phyloP scores from a whole-genome alignment of 2,329 filamentous ascomycete species.

The Hypomyces perniciosus region DNA sequence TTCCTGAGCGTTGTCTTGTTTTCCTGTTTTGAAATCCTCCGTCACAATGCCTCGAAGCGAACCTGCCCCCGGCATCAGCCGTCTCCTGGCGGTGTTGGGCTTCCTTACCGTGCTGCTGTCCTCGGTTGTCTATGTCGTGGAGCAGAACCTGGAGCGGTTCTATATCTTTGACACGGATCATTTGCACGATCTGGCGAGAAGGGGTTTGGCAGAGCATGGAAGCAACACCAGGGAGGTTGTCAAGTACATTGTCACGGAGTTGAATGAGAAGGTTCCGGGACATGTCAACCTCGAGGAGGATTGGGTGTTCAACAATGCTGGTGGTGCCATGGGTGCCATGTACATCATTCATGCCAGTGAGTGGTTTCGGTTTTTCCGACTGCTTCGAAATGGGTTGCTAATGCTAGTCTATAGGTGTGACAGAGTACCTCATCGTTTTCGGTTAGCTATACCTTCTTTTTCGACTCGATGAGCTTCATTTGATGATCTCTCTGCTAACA shows the following conservation, averaged over 20 bases:
- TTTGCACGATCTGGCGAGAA: slow-evolving; percentile 61
- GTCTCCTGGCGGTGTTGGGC: slow-evolving; percentile 44
- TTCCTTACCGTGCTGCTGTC: slow-evolving; percentile 49
- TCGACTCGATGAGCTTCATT: not conserved
- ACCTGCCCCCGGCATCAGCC: slow-evolving; percentile 23
- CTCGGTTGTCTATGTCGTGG: slow-evolving; percentile 48
- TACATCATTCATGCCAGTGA: slow-evolving; percentile 80
- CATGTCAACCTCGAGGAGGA: slow-evolving; percentile 68
- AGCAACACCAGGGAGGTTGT: slow-evolving; percentile 69
- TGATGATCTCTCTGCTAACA: not conserved
- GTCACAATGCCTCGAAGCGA: slow-evolving; percentile 14
- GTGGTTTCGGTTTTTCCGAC: slow-evolving; percentile 24
- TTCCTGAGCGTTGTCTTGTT: not conserved
- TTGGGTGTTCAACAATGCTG: slow-evolving; percentile 90
- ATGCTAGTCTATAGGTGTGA: slow-evolving; percentile 50
- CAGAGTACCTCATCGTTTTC: slow-evolving; percentile 87
- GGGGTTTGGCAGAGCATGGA: slow-evolving; percentile 62
- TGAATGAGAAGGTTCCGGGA: slow-evolving; percentile 44
- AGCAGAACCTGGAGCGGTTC: slow-evolving; percentile 56
- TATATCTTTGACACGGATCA: slow-evolving; percentile 70
- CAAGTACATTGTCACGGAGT: slow-evolving; percentile 61
- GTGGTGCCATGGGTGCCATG: slow-evolving; percentile 88
- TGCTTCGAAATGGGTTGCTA: slow-evolving; percentile 4
- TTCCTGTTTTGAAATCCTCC: not conserved
- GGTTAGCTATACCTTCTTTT: slow-evolving; percentile 31